Evolutionary conservation across 805 yeast species (phyloP), one percentile per base, ranked within the genome.

Genomic region (Kurtzmaniella fragi): DNA sequence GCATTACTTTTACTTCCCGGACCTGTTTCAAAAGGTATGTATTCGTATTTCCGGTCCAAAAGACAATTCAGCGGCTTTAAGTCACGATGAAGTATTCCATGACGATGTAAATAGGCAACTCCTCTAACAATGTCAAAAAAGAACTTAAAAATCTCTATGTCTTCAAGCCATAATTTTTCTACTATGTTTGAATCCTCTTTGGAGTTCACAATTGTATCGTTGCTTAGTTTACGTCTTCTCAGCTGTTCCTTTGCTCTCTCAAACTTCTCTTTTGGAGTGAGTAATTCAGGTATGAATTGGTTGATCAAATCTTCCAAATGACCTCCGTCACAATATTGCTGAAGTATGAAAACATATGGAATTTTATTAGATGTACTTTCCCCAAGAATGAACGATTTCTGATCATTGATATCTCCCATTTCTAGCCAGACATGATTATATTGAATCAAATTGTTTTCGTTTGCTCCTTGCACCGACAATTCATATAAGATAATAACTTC

Each of bases 381-480:
- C 25, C 33, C 43, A 6, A 64, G 34, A 28, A 61, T 45, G 33
- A 51, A 59, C 0, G 67, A 49, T 12, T 44, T 38, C 62, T 31
- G 83, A 70, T 40, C 82, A 63, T 49, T 70, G 57, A 28, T 82
- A 78, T 59, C 61, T 2, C 37, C 84, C 51, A 82, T 68, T 53
- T 89, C 96, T 26, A 89, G 58, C 96, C 96, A 89, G 17, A 88
- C 96, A 59, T 89, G 96, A 53, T 89, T 88, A 54, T 89, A 89
- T 15, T 84, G 76, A 20, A 89, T 86, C 48, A 89, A 70, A 56
- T 88, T 84, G 42, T 63, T 60, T 34, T 63, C 70, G 35, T 33
- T 75, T 66, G 72, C 58, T 28, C 69, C 63, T 39, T 61, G 41
- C 47, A 59, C 68, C 2, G 78, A 71, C 17, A 75, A 53, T 46